Evolutionary conservation across 2,329 filamentous ascomycete species (phyloP), one percentile per base, ranked within the genome.

Genomic region (Apiospora malaysiana): DNA sequence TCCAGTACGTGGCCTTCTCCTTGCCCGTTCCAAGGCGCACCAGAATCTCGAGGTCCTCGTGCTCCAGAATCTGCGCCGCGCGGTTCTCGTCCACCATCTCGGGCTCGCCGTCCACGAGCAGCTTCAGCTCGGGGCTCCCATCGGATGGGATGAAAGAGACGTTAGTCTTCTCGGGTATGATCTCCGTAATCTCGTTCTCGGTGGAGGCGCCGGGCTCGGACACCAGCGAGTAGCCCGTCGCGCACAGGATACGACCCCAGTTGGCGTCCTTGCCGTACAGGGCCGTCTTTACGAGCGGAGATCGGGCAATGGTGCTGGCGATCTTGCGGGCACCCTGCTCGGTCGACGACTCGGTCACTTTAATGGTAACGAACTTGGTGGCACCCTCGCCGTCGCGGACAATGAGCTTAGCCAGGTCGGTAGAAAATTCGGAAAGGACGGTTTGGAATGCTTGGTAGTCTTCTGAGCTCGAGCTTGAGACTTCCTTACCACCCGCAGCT

Each of bases 191-290:
- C 0, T 91, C 89, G 71, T 86, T 88, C 49, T 84, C 80, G n/a
- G 85, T 82, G 76, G 85, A 43, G 3, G 27, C 81, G 1, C 87
- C 88, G 0, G 88, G 89, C 74, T 89, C 88, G 1, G 87, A 88
- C 73, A 91, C 86, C 66, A 90, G 83, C 18, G 90, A 86, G 80
- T 98, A 98, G 3, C 96, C 96, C 5, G 95, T 94, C 0, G 96
- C 95, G 81, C 96, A 98, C 40, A 98, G 88, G 73, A 99, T 97
- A 70, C 96, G 94, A 45, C 96, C 96, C 96, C 96, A 99, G 85
- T 99, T 99, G 23, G 96, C 96, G 80, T 99, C 96, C 81, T 94
- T 94, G 74, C 96, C 96, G 82, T 99, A 99, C 51, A 99, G 86
- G 0, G 96, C 96, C 0, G 96, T 99, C 87, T 99, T 99, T 76